phyloP scores from a whole-genome alignment of 2,329 filamentous ascomycete species.

The Colletotrichum kahawae region DNA sequence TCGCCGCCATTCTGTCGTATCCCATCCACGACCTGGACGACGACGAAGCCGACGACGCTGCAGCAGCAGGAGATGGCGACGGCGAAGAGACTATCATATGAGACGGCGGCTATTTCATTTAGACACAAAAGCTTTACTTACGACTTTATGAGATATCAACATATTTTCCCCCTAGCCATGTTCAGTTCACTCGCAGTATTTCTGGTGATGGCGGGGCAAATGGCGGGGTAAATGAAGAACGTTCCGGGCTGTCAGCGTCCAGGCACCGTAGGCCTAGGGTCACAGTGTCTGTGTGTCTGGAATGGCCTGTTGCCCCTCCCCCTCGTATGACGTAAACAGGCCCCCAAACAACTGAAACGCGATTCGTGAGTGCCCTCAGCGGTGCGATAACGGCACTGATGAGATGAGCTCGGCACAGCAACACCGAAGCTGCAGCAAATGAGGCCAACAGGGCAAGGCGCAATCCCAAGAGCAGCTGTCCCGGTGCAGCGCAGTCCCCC shows the following conservation, averaged over 20 bases:
- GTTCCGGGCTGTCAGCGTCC: background rate
- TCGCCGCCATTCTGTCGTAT: slow-evolving; percentile 91
- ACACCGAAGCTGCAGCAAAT: slow-evolving; percentile 15
- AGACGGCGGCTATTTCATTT: background rate
- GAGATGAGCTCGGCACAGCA: slow-evolving; percentile 6
- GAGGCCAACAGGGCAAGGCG: background rate
- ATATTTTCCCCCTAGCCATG: background rate
- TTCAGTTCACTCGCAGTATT: background rate
- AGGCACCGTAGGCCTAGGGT: no score
- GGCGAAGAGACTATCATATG: slow-evolving; percentile 9
- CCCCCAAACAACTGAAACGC: background rate
- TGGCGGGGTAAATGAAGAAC: background rate
- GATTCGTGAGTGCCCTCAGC: background rate
- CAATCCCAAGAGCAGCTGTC: background rate
- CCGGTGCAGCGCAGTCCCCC: background rate
- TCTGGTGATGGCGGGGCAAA: background rate
- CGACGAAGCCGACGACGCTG: slow-evolving; percentile 53
- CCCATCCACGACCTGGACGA: slow-evolving; percentile 84
- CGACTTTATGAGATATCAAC: background rate
- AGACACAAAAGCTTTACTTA: background rate
- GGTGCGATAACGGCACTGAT: background rate
- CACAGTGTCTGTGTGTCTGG: background rate
- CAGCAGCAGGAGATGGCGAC: background rate
- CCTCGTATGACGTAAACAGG: slow-evolving; percentile 12
- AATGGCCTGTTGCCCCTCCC: background rate